Percentiles rank a stretch among this genome's conserved stretches.
phyloP scores from a whole-genome alignment of 2,329 filamentous ascomycete genomes.

The Apiospora rasikravindrae region DNA sequence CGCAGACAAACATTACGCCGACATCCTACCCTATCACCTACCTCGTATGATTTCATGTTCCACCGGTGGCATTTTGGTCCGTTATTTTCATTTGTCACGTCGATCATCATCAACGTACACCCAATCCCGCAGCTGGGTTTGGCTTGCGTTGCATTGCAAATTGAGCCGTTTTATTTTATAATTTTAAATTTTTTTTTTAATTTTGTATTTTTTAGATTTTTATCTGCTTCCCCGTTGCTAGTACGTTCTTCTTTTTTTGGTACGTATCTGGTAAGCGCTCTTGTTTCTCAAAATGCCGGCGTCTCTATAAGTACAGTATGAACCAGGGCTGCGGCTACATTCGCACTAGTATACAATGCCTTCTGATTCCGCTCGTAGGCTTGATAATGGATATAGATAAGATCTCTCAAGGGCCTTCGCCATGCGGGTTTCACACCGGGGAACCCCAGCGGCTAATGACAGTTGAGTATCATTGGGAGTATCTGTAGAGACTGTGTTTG shows the following conservation, averaged over 20 bases:
- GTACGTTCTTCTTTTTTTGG: not conserved
- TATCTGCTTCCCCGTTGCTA: not conserved
- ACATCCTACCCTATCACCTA: not conserved
- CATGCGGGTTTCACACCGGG: not conserved
- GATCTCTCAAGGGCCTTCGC: not conserved
- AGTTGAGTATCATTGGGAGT: constrained; percentile 4
- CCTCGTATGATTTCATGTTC: not conserved
- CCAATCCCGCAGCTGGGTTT: not conserved
- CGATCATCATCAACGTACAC: not conserved
- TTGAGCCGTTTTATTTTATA: not conserved
- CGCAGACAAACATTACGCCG: not conserved
- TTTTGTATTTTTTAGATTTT: not conserved
- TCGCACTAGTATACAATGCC: constrained; percentile 19
- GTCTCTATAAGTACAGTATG: constrained; percentile 6
- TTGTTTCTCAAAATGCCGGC: constrained; percentile 3
- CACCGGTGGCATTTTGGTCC: not conserved
- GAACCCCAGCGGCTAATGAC: not conserved
- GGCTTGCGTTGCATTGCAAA: not conserved
- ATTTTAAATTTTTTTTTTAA: not conserved
- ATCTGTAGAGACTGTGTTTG: constrained; percentile 21
- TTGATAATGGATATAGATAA: constrained; percentile 6
- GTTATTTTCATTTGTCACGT: not conserved
- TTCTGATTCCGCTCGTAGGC: constrained; percentile 15
- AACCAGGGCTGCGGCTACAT: constrained; percentile 9
- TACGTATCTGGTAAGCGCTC: not conserved